phyloP scores from a whole-genome alignment of 306 rosid genomes.

The Pterocarpus santalinus region DNA sequence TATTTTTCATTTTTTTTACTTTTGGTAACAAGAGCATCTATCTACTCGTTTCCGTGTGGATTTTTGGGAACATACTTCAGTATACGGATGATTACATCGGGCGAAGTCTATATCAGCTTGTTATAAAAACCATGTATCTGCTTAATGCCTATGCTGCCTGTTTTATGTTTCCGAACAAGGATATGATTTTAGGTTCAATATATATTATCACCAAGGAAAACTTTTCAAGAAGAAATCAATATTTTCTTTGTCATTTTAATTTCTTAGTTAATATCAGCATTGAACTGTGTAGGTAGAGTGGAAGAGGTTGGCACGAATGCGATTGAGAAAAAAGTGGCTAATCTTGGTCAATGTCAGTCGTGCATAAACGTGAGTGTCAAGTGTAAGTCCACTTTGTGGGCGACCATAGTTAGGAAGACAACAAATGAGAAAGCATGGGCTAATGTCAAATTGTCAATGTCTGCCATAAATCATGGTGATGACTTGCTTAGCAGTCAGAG shows the following conservation, averaged over 20 bases:
- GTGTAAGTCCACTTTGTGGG: conserved; percentile 5
- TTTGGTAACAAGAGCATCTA: not conserved
- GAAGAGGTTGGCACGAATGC: conserved; percentile 32
- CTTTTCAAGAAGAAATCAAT: not conserved
- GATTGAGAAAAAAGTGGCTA: conserved; percentile 2
- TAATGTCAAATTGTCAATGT: conserved; percentile 41
- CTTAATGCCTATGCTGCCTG: not conserved
- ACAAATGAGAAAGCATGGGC: not conserved
- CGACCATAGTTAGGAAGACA: conserved; percentile 30
- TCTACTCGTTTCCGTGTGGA: not conserved
- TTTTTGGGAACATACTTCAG: not conserved
- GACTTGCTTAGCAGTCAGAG: conserved; percentile 32
- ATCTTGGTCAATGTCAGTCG: conserved; percentile 20
- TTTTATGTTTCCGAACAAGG: not conserved
- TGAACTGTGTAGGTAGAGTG: not conserved
- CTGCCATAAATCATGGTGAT: conserved; percentile 40
- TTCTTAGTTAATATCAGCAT: not conserved
- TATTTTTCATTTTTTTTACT: no score
- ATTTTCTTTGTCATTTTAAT: not conserved
- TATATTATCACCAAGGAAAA: not conserved
- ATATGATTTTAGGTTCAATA: not conserved
- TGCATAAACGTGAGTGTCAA: conserved; percentile 44
- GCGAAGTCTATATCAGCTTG: not conserved
- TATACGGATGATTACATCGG: not conserved
- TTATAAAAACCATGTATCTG: not conserved